Evolutionary conservation across 148 eudicot species (phyloP).

Genomic region (Beta vulgaris): DNA sequence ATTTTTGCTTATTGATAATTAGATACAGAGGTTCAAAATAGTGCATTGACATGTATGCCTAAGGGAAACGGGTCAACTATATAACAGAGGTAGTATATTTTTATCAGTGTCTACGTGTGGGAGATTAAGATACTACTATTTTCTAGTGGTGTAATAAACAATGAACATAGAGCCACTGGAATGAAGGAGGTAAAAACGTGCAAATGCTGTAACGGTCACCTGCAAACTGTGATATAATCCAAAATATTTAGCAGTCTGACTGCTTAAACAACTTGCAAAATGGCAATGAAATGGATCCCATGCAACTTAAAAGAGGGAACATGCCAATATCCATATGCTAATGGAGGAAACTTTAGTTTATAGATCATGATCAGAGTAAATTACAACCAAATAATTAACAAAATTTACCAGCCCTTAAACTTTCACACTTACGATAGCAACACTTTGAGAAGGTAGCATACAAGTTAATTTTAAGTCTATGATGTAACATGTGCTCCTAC

Average conservation of each 20-base stretch:
- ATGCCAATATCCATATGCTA: not conserved
- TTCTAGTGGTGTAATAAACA: no score
- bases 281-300: not conserved
- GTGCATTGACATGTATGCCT: no score
- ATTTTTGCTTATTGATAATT: no score
- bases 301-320: not conserved
- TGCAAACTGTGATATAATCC: slow-evolving; percentile 8
- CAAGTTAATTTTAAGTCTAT: no score
- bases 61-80: no score
- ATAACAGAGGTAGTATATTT: no score
- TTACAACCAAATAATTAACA: not conserved
- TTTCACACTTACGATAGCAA: not conserved
- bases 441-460: no score
- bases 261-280: not conserved
- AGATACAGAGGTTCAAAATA: no score
- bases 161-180: no score
- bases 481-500: no score
- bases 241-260: not conserved
- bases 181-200: not conserved
- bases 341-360: not conserved
- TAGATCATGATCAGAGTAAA: not conserved
- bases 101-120: no score
- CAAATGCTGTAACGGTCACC: slow-evolving; percentile 1
- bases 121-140: no score
- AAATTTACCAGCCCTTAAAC: not conserved